Conservation (phyloP, 75 land plant genomes). For the Selaginella tamariscina region DNA sequence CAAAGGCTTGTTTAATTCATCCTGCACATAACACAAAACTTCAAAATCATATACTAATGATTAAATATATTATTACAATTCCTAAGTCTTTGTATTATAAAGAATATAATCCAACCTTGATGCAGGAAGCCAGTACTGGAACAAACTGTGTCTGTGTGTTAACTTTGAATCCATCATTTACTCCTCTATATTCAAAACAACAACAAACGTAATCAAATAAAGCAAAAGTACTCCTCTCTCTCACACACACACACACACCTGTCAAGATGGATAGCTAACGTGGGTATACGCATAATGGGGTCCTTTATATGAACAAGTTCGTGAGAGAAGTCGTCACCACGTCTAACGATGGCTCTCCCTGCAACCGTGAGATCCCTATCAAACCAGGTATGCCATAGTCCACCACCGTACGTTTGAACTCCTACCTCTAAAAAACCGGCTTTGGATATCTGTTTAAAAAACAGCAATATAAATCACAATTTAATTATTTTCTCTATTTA, state of each 20-base stretch:
- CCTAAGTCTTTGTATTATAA: neutral
- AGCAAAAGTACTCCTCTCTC: neutral
- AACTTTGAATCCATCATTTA: conserved; percentile 80
- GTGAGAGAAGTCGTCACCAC: conserved; percentile 45
- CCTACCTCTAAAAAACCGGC: conserved; percentile 87
- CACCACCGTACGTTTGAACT: conserved; percentile 93
- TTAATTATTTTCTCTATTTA: too few species aligned
- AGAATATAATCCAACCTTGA: conserved; percentile 47
- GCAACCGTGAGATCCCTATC: conserved; percentile 93
- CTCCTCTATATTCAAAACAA: conserved; percentile 36
- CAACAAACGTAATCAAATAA: conserved; percentile 1
- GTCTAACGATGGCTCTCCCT: conserved; percentile 62
- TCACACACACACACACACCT: conserved; percentile 58
- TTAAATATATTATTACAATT: too few species aligned
- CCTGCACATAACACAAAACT: conserved; percentile 8
- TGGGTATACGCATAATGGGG: conserved; percentile 83
- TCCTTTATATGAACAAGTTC: conserved; percentile 67
- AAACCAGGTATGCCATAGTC: conserved; percentile 99
- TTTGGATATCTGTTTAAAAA: conserved; percentile 51
- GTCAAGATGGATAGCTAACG: conserved; percentile 89
- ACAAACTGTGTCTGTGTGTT: conserved; percentile 78
- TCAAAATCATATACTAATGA: too few species aligned
- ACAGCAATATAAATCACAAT: conserved; percentile 6
- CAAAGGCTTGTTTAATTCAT: conserved; percentile 8
- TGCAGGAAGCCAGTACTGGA: conserved; percentile 76